Evolutionary conservation across 2,329 filamentous ascomycete species (phyloP).

Genomic region (Arachnomyces sp.): DNA sequence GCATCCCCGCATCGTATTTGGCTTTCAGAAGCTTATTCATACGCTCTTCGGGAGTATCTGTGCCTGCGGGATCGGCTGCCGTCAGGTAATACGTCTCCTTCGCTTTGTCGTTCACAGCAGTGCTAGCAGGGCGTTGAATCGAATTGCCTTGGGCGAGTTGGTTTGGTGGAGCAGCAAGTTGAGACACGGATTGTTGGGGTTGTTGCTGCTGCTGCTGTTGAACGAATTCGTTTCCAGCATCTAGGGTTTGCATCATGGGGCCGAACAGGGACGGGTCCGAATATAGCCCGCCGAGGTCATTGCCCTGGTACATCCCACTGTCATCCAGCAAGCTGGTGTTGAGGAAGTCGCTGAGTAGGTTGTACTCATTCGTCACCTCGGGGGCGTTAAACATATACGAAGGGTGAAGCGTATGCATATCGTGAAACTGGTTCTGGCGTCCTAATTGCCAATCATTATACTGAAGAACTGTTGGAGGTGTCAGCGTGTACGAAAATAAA

Average conservation of each 20-base stretch:
- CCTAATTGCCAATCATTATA: conserved; percentile 72
- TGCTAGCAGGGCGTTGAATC: conserved; percentile 54
- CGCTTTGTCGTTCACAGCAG: conserved; percentile 57
- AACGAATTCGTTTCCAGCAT: conserved; percentile 21
- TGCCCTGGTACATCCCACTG: conserved; percentile 56
- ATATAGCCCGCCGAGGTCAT: conserved; percentile 57
- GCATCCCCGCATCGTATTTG: conserved; percentile 88
- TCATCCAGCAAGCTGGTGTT: conserved; percentile 88
- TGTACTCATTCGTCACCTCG: conserved; percentile 94
- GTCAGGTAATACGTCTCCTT: conserved; percentile 90
- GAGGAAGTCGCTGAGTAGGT: conserved; percentile 91
- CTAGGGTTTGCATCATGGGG: conserved; percentile 30
- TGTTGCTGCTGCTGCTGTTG: conserved; percentile 29
- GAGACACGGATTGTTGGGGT: conserved; percentile 24
- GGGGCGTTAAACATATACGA: conserved; percentile 93
- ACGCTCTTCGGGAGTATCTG: conserved; percentile 79
- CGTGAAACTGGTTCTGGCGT: conserved; percentile 75
- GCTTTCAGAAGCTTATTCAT: conserved; percentile 91
- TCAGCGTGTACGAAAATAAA: conserved; percentile 19
- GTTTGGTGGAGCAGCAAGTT: conserved; percentile 20
- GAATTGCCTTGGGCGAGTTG: conserved; percentile 38
- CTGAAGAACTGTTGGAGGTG: conserved; percentile 53
- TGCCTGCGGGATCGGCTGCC: conserved; percentile 84
- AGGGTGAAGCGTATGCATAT: conserved; percentile 88
- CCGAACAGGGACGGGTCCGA: conserved; percentile 49